Base-by-base conservation (phyloP, 2,329 filamentous ascomycete genomes). In the Trichoderma gracile region DNA sequence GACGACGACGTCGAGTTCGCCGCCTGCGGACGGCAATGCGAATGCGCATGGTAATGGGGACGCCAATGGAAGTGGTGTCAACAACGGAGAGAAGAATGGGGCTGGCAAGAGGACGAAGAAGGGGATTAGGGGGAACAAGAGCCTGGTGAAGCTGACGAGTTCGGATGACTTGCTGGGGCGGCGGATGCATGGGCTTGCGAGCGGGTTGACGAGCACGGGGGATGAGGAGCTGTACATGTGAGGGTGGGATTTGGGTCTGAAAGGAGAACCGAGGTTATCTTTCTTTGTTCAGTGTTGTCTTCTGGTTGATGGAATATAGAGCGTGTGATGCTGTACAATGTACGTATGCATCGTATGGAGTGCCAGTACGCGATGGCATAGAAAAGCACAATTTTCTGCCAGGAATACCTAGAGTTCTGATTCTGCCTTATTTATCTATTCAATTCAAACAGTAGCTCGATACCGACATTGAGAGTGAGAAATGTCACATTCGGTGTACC, bases 171-270 rank as follows among this genome's bases (percentile, higher is more conserved):
- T 87, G 68, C 76, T 87, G 12, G 79, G 82, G 0, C 75, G 84
- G 67, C 78, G 84, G 54, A 87, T 87, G 84, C 80, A 86, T 64
- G 84, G 84, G 1, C 76, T 87, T 21, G 81, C 82, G 3, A 82
- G 81, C 7, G 80, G 83, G 0, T 70, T 87, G 71, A 84, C 83
- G 25, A 81, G 84, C 14, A 67, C 79, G 61, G 77, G 76, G 1
- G 79, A 81, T 63, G 81, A 82, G 19, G 76, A 78, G 30, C 33
- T 38, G 42, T 77, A 68, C 45, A 27, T 3, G 27, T 33, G 42
- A 38, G 3, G 40, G 12, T 53, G 5, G 15, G 27, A 25, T 27
- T 21, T 19, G 14, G 17, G 14, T 5, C 42, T 33, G 47, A 45
- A 8, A 52, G 14, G n/a, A n/a, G 38, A 50, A 38, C 3, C 33